A percentile compares a stretch with the other conserved stretches of the same genome.
phyloP scores from a whole-genome alignment of 192 early-diverging fungal genomes.

The Polychytrium aggregatum region DNA sequence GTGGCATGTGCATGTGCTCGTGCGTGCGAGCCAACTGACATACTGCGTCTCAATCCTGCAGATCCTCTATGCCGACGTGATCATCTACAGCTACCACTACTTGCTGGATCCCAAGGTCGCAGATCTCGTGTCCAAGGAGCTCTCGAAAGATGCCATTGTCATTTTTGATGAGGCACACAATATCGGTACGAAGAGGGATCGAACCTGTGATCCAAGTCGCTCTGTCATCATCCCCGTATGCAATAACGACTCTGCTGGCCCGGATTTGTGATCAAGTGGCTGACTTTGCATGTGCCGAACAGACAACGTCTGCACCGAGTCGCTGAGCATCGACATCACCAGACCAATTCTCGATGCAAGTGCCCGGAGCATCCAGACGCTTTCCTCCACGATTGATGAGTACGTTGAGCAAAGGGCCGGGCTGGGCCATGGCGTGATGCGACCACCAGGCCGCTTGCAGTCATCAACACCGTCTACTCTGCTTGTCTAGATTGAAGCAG shows the following conservation, averaged over 20 bases:
- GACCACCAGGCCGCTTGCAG: too few relatives aligned
- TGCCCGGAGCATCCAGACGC: slow-evolving; percentile 59
- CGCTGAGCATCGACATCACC: slow-evolving; percentile 88
- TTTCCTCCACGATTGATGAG: slow-evolving; percentile 63
- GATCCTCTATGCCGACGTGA: slow-evolving; percentile 82
- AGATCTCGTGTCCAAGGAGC: slow-evolving; percentile 88
- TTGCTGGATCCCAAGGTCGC: slow-evolving; percentile 99
- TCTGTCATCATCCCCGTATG: too few relatives aligned
- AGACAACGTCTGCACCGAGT: slow-evolving; percentile 99
- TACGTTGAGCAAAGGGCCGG: slow-evolving; percentile 25
- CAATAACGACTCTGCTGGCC: too few relatives aligned
- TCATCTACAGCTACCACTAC: slow-evolving; percentile 99
- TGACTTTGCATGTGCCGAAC: too few relatives aligned
- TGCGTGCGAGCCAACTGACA: too few relatives aligned
- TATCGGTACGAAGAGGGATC: slow-evolving; percentile 83
- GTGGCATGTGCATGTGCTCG: too few relatives aligned
- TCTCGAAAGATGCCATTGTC: slow-evolving; percentile 91
- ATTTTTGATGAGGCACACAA: slow-evolving; percentile 99
- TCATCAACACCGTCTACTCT: too few relatives aligned
- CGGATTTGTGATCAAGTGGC: too few relatives aligned
- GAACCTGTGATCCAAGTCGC: too few relatives aligned
- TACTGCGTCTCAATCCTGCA: slow-evolving; percentile 19
- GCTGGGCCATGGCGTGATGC: too few relatives aligned
- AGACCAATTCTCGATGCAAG: slow-evolving; percentile 83
- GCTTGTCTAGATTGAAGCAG: slow-evolving; percentile 72